Percentiles rank a stretch among this genome's conserved stretches.
Evolutionary conservation across 768 basidiomycete genomes (phyloP).

Genomic region (Boletus sensibilis): DNA sequence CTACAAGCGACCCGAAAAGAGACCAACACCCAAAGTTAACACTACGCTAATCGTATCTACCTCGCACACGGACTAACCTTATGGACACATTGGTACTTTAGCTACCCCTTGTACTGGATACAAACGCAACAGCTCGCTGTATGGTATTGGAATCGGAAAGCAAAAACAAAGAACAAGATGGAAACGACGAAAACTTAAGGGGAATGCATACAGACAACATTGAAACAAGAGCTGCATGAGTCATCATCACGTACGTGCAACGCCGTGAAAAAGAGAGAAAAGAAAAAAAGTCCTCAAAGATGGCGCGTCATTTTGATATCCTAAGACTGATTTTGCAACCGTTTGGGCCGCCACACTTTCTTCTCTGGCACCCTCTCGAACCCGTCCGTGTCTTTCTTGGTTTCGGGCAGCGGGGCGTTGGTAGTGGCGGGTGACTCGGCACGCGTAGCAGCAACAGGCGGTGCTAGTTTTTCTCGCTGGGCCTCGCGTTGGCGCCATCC

Average conservation of each 20-base stretch:
- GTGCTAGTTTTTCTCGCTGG: neutral
- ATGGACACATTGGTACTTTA: neutral
- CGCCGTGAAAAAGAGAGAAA: neutral
- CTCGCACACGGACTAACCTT: neutral
- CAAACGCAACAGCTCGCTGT: neutral
- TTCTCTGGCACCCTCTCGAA: slow-evolving; percentile 57
- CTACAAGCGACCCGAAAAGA: slow-evolving; percentile 47
- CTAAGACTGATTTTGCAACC: slow-evolving; percentile 11
- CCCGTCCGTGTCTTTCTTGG: slow-evolving; percentile 62
- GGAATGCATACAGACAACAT: neutral
- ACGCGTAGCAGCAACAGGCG: neutral
- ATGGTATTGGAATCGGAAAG: slow-evolving; percentile 13
- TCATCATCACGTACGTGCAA: neutral
- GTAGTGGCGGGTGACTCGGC: slow-evolving; percentile 12
- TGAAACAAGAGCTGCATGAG: neutral
- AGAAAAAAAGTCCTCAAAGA: neutral
- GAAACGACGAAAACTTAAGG: neutral
- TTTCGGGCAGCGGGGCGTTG: slow-evolving; percentile 38
- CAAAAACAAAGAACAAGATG: neutral
- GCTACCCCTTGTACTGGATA: slow-evolving; percentile 14
- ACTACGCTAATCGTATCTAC: neutral
- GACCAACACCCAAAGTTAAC: slow-evolving; percentile 17
- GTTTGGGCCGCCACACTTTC: slow-evolving; percentile 25
- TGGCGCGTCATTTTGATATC: neutral
- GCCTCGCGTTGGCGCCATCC: slow-evolving; percentile 56